phyloP scores from a whole-genome alignment of 2,329 filamentous ascomycete genomes.

The Ascochyta pisi region DNA sequence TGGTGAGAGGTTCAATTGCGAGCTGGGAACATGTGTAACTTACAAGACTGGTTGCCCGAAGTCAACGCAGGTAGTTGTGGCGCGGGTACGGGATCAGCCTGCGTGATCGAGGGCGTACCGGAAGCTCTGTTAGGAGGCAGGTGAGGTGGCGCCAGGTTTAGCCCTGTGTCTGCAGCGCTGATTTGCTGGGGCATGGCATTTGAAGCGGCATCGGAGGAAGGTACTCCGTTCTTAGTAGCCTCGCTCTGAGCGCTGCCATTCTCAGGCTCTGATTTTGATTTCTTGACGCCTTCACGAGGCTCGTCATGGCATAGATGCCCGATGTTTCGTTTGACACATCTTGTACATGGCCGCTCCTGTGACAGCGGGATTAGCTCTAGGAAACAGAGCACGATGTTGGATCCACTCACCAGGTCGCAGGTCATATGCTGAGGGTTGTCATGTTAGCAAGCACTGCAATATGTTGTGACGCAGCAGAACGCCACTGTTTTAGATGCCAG shows the following conservation, averaged over 20 bases:
- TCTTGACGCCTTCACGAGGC: slow-evolving; percentile 83
- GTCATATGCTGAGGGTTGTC: slow-evolving; percentile 57
- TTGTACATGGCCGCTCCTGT: slow-evolving; percentile 92
- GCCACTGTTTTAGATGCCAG: slow-evolving; percentile 26
- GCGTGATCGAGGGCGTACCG: slow-evolving; percentile 69
- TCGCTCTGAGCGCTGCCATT: slow-evolving; percentile 42
- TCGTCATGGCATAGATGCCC: slow-evolving; percentile 98
- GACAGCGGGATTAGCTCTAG: slow-evolving; percentile 47
- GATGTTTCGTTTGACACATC: slow-evolving; percentile 98
- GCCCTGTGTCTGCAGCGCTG: slow-evolving; percentile 46
- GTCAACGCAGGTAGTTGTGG: slow-evolving; percentile 68
- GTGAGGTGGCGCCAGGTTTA: slow-evolving; percentile 47
- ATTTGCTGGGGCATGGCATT: slow-evolving; percentile 38
- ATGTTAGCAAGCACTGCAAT: slow-evolving; percentile 44
- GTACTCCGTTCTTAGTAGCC: slow-evolving; percentile 36
- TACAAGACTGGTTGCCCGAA: slow-evolving; percentile 76
- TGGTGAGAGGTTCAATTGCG: slow-evolving; percentile 32
- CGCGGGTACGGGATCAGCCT: slow-evolving; percentile 72
- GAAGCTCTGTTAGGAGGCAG: slow-evolving; percentile 44
- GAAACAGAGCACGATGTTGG: slow-evolving; percentile 15
- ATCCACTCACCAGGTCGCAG: slow-evolving; percentile 56
- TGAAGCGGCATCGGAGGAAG: slow-evolving; percentile 37
- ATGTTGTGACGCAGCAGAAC: slow-evolving; percentile 16
- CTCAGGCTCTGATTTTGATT: slow-evolving; percentile 67
- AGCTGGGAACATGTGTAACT: slow-evolving; percentile 54